Evolutionary conservation across 441 rosid genomes (phyloP), one percentile per base, ranked within the genome.

Genomic region (Gossypium davidsonii): DNA sequence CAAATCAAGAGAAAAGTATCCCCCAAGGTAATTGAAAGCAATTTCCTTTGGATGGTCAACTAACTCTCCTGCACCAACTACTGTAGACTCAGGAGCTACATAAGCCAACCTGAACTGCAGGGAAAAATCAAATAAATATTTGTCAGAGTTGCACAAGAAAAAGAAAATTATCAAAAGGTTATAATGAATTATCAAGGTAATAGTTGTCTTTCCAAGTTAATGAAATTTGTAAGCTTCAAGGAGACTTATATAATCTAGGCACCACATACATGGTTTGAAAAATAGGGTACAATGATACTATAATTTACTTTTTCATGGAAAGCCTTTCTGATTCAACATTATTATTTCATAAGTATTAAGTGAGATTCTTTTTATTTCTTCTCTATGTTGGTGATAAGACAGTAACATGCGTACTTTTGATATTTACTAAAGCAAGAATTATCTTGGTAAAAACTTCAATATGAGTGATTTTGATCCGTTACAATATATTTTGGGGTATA

Each of bases 51-150:
- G 98, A 72, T 90, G 85, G 78, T 88, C 97, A 82, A 90, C 98
- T 66, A 94, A 83, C 82, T 88, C 94, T 59, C 98, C 97, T 73
- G 96, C 95, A 78, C 97, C 97, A 81, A 89, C 86, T 37, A 88
- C 92, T 37, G 75, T 83, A 59, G 95, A 87, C 79, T 92, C 97
- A 0, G 90, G 97, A 80, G 96, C 93, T 71, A 92, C 76, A 78
- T 87, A 94, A 25, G 97, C 96, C 84, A 94, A 72, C 71, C 89
- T 88, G 79, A 91, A 92, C 97, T 94, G 89, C 77, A 79, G 55
- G 73, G 62, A 18, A 59, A 14, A 44, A 44, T 14, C n/a, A 78
- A 18, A 20, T 26, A 71, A 67, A 53, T 48, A 71, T 25, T 67
- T 12, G 44, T 69, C 52, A 64, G 70, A 52, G 51, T 12, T 64